These are phyloP conservation scores for Phaeosphaeria sp. DNA, from an alignment of 2,329 filamentous ascomycete species.

Conservation along the genomic window DNA sequence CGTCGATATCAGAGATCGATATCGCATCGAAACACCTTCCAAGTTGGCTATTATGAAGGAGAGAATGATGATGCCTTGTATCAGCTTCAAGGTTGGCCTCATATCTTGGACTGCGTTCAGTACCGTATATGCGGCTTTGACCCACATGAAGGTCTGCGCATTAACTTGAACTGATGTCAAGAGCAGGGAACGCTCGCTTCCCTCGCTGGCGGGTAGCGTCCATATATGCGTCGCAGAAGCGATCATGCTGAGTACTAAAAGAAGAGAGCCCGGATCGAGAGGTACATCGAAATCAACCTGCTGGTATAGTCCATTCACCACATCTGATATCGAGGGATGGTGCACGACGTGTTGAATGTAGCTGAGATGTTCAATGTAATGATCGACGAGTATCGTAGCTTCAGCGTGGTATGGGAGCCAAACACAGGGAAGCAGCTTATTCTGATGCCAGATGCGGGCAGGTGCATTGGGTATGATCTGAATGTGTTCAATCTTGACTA, in stretches of 20 bases:
- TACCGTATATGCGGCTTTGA: constrained; percentile 39
- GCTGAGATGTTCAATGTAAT: constrained; percentile 41
- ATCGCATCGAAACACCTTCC: constrained; percentile 45
- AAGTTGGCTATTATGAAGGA: constrained; percentile 43
- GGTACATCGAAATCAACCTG: too few species aligned
- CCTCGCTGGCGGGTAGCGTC: too few species aligned
- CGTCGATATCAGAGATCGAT: constrained; percentile 39
- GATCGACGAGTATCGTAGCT: constrained; percentile 34
- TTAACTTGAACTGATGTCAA: constrained; percentile 21
- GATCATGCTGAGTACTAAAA: too few species aligned
- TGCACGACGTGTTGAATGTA: constrained; percentile 47
- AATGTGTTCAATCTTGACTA: constrained; percentile 1
- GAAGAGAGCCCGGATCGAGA: too few species aligned
- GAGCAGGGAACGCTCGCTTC: not conserved
- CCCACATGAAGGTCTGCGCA: constrained; percentile 37
- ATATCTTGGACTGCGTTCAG: constrained; percentile 39
- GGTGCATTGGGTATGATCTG: too few species aligned
- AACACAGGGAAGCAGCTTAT: too few species aligned
- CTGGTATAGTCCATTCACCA: constrained; percentile 22
- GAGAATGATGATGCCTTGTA: constrained; percentile 47
- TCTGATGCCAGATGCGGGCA: too few species aligned
- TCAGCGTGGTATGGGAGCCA: too few species aligned
- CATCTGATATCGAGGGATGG: constrained; percentile 29
- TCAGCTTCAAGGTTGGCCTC: constrained; percentile 38
- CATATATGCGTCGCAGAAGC: too few species aligned